These are phyloP conservation scores for Fusarium veterinarium DNA, from an alignment of 2,329 filamentous ascomycete genomes.

Conservation along the genomic window DNA sequence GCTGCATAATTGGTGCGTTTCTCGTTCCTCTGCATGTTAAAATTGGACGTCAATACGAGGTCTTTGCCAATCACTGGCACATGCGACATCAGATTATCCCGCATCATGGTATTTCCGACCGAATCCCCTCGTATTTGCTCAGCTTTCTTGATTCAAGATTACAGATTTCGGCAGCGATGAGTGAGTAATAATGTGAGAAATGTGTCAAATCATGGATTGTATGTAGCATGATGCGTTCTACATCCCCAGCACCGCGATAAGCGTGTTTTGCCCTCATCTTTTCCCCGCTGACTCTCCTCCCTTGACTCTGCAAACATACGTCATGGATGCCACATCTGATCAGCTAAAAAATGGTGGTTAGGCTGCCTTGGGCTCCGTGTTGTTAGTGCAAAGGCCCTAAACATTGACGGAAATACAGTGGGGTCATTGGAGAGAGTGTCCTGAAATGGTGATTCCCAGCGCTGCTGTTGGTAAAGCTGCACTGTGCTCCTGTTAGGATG, in stretches of 20 bases:
- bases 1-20: not conserved
- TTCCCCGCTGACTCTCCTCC: not conserved
- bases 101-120: constrained; percentile 2
- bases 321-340: not conserved
- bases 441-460: not conserved
- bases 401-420: no score
- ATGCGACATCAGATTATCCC: not conserved
- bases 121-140: not conserved
- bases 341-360: no score
- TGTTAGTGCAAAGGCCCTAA: not conserved
- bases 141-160: not conserved
- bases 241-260: not conserved
- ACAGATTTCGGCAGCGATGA: not conserved
- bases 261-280: not conserved
- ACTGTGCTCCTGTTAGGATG: not conserved
- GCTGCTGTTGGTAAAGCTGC: not conserved
- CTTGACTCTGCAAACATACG: not conserved
- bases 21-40: not conserved
- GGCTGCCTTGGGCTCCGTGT: no score
- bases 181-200: not conserved
- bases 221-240: rapidly evolving
- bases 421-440: not conserved
- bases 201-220: not conserved
- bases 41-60: not conserved
- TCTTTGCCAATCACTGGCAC: not conserved